These are phyloP conservation scores for Alternaria sp. DNA, from an alignment of 2,329 filamentous ascomycete species.

Conservation along the genomic window DNA sequence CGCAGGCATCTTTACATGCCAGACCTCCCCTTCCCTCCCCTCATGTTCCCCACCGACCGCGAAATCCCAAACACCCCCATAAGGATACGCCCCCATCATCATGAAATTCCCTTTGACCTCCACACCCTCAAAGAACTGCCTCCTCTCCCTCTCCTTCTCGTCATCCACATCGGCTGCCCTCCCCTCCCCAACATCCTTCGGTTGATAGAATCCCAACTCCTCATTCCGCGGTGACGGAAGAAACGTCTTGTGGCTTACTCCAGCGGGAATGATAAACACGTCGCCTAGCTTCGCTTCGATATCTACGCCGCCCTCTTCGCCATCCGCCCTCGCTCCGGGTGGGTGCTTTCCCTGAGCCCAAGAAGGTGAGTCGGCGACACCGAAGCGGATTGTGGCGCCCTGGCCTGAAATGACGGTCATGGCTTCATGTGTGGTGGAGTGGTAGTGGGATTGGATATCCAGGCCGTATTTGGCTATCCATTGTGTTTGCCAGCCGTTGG, in stretches of 20 bases:
- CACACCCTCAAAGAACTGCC: conserved; percentile 49
- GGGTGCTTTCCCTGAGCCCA: conserved; percentile 34
- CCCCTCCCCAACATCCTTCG: conserved; percentile 48
- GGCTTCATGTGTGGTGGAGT: conserved; percentile 63
- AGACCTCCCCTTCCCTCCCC: conserved; percentile 55
- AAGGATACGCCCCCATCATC: conserved; percentile 67
- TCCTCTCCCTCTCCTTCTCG: conserved; percentile 46
- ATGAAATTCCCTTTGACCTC: conserved; percentile 57
- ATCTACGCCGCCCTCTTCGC: conserved; percentile 61
- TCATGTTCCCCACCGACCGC: conserved; percentile 56
- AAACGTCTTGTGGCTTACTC: conserved; percentile 64
- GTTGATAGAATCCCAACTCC: conserved; percentile 56
- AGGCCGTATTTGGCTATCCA: conserved; percentile 67
- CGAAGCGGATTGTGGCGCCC: conserved; percentile 63
- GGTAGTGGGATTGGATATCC: conserved; percentile 66
- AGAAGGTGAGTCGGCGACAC: conserved; percentile 58
- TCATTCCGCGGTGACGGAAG: conserved; percentile 51
- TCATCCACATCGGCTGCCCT: conserved; percentile 16
- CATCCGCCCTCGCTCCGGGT: conserved; percentile 52
- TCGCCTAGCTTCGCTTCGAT: conserved; percentile 62
- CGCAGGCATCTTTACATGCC: conserved; percentile 57
- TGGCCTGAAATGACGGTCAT: conserved; percentile 65
- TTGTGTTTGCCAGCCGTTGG: conserved; percentile 62
- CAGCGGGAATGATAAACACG: conserved; percentile 67
- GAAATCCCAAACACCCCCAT: conserved; percentile 61